Conservation (phyloP, 2,329 filamentous ascomycete species). For the Fusarium haematococcum region DNA sequence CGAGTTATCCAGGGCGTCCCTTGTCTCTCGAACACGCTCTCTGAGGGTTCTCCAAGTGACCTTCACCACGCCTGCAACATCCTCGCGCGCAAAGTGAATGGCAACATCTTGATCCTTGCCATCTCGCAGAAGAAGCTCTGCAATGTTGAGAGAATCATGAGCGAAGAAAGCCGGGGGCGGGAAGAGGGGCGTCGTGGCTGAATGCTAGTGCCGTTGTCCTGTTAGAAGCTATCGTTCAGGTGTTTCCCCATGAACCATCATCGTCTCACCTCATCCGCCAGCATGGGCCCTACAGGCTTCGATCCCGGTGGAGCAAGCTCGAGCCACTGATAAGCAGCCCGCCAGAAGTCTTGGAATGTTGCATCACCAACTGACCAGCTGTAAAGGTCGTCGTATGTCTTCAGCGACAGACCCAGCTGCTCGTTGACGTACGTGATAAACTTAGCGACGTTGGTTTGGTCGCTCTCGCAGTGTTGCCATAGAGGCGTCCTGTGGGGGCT, state of each 20-base stretch:
- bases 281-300: no score
- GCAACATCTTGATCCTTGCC: conserved; percentile 1
- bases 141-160: conserved; percentile 8
- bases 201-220: no score
- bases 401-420: background rate
- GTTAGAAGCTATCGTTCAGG: no score
- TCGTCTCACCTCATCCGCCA: no score
- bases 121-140: conserved; percentile 7
- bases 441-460: background rate
- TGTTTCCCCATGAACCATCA: no score
- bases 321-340: conserved; percentile 16
- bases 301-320: background rate
- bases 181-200: background rate
- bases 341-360: conserved; percentile 12
- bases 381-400: conserved; percentile 14
- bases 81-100: conserved; percentile 11
- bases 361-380: conserved; percentile 9
- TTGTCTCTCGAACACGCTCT: background rate
- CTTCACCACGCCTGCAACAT: background rate
- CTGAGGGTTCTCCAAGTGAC: conserved; percentile 5
- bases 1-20: conserved; percentile 3
- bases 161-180: conserved; percentile 13
- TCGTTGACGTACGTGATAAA: conserved; percentile 11
- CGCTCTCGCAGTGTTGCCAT: background rate
- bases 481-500: background rate